Evolutionary conservation across 768 basidiomycete genomes (phyloP), one percentile per base, ranked within the genome.

Genomic region (Suillus americanus): DNA sequence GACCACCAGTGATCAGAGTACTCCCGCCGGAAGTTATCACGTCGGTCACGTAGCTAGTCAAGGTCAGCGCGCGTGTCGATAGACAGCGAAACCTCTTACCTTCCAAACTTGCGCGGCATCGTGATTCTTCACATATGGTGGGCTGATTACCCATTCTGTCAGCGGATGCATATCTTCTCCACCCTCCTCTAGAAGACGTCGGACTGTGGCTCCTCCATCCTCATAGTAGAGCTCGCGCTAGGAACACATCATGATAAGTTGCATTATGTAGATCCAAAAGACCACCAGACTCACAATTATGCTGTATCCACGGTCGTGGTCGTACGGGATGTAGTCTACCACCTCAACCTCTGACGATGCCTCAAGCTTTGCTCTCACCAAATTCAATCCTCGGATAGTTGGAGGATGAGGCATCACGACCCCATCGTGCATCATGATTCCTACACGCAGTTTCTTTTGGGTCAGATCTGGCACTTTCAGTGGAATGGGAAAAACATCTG

Each of bases 371-470:
- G 66, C 72, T 65, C 77, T 80, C 8, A 72, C 68, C 20, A 76
- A 63, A 28, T 77, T 69, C 63, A 86, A 65, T 5, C 81, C 83
- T 8, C 84, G 75, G 7, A 68, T 60, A 38, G 80, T 69, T 0
- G 84, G 83, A 25, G 83, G 80, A 12, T 78, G 75, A 5, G 83
- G 81, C 41, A 71, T 63, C 1, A 79, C 78, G 3, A 78, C 67
- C 3, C 69, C 75, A 60, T 84, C 80, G 61, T 77, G 71, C 70
- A 77, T 72, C 67, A 82, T 71, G 3, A 74, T 75, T 66, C 74
- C 66, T 46, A 69, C 63, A 62, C 70, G 67, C 62, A 80, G 70
- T 66, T 73, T 75, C 38, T 66, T 80, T 61, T 60, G 70, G 16
- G 41, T 65, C 54, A 62, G 64, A 61, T 77, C 72, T 48, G 64